Percentiles rank a stretch among this genome's conserved stretches.
phyloP scores from a whole-genome alignment of 2,329 filamentous ascomycete species.

The Fusarium sublunatum region DNA sequence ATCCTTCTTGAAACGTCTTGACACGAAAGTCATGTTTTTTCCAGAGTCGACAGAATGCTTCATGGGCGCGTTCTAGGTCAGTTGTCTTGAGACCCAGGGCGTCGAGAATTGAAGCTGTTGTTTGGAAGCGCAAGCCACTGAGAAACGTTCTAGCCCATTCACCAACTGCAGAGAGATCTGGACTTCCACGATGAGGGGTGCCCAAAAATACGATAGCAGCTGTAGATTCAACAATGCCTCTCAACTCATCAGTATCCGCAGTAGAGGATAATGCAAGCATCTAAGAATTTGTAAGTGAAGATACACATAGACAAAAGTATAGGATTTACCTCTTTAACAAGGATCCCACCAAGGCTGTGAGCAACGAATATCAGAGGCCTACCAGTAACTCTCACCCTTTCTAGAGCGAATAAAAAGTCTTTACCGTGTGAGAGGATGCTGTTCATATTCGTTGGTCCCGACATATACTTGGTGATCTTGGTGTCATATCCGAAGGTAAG shows the following conservation, averaged over 20 bases:
- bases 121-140: conserved; percentile 26
- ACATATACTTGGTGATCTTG: conserved; percentile 26
- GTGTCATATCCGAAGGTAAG: conserved; percentile 27
- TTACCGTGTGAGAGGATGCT: conserved; percentile 20
- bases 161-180: conserved; percentile 34
- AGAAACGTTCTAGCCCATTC: conserved; percentile 32
- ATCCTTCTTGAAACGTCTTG: conserved; percentile 35
- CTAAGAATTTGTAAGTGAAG: not conserved
- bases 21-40: conserved; percentile 19
- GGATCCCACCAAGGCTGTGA: conserved; percentile 20
- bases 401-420: conserved; percentile 20
- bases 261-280: conserved; percentile 18
- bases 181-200: conserved; percentile 48
- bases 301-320: too few species aligned
- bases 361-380: conserved; percentile 21
- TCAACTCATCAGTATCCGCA: not conserved
- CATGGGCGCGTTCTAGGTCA: conserved; percentile 22
- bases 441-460: conserved; percentile 3
- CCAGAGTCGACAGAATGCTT: conserved; percentile 27
- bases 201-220: conserved; percentile 50
- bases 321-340: conserved; percentile 25
- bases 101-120: conserved; percentile 6
- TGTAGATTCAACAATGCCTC: conserved; percentile 41
- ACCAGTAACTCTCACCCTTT: not conserved
- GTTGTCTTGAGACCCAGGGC: conserved; percentile 20